A percentile compares a stretch with the other conserved stretches of the same genome.
Evolutionary conservation across 257 asterid genomes (phyloP).

Genomic region (Coffea canephora): DNA sequence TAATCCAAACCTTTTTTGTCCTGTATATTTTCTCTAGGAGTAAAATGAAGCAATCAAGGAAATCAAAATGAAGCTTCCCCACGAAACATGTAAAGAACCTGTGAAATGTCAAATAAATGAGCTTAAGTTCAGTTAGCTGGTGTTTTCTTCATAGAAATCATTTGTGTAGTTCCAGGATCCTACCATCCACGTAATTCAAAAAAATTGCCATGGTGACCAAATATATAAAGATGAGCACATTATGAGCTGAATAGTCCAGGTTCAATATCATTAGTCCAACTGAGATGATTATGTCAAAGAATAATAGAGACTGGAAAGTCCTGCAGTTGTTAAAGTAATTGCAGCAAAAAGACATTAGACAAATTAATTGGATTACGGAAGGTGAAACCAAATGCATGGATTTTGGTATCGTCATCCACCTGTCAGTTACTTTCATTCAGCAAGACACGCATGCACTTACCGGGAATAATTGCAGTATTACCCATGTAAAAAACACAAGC

Average conservation of each 20-base stretch:
- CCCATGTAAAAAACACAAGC: neutral
- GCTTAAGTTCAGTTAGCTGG: neutral
- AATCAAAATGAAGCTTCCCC: neutral
- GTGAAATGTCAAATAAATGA: neutral
- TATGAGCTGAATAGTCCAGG: neutral
- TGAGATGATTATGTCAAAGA: neutral
- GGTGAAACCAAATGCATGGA: neutral
- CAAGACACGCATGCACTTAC: conserved; percentile 23
- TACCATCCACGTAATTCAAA: neutral
- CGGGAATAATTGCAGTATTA: conserved; percentile 38
- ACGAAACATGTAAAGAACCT: neutral
- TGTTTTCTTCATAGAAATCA: neutral
- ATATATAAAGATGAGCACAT: neutral
- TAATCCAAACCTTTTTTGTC: neutral
- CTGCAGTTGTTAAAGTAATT: neutral
- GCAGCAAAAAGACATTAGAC: neutral
- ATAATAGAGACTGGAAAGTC: neutral
- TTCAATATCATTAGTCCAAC: neutral
- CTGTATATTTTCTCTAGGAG: too few species aligned
- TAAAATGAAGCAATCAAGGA: neutral
- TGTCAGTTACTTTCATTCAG: neutral
- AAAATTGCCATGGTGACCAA: neutral
- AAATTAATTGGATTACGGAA: neutral
- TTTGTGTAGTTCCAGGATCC: neutral
- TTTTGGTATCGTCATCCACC: neutral